phyloP scores from a whole-genome alignment of 495 filamentous ascomycete species.

The Talaromyces thailandensis region DNA sequence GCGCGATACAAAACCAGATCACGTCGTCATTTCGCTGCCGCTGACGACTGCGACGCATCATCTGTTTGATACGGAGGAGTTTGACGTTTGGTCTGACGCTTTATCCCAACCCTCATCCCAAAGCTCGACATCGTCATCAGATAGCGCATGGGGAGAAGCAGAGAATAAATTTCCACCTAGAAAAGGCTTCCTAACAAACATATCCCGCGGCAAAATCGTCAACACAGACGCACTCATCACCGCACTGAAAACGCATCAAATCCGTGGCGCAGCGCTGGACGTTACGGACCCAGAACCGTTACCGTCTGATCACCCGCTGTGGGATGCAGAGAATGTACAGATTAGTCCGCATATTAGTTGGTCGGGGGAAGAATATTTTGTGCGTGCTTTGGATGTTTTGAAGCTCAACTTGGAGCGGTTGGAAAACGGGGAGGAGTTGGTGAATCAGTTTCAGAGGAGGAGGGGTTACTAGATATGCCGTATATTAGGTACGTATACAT shows the following conservation, averaged over 20 bases:
- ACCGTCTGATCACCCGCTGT: constrained; percentile 53
- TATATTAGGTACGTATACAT: not conserved
- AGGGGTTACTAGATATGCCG: constrained; percentile 27
- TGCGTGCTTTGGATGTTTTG: constrained; percentile 46
- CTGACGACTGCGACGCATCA: constrained; percentile 51
- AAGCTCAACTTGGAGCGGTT: constrained; percentile 48
- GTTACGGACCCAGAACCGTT: constrained; percentile 74
- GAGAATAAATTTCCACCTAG: constrained; percentile 12
- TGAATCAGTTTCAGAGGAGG: constrained; percentile 53
- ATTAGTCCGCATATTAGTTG: constrained; percentile 70
- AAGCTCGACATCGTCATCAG: not conserved
- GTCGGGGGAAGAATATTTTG: constrained; percentile 39
- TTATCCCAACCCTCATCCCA: not conserved
- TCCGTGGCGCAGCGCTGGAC: constrained; percentile 66
- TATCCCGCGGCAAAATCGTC: constrained; percentile 57
- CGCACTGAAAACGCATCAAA: constrained; percentile 38
- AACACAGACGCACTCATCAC: constrained; percentile 53
- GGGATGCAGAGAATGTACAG: constrained; percentile 53
- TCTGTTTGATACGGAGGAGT: constrained; percentile 50
- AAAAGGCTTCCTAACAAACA: constrained; percentile 58
- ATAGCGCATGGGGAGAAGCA: constrained; percentile 15
- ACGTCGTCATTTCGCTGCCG: constrained; percentile 58
- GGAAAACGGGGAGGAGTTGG: constrained; percentile 44
- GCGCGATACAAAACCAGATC: constrained; percentile 47
- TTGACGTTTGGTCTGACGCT: constrained; percentile 41